Evolutionary conservation across 352 stramenopile species (phyloP).

Genomic region (Phytopythium cucurbitacearum): DNA sequence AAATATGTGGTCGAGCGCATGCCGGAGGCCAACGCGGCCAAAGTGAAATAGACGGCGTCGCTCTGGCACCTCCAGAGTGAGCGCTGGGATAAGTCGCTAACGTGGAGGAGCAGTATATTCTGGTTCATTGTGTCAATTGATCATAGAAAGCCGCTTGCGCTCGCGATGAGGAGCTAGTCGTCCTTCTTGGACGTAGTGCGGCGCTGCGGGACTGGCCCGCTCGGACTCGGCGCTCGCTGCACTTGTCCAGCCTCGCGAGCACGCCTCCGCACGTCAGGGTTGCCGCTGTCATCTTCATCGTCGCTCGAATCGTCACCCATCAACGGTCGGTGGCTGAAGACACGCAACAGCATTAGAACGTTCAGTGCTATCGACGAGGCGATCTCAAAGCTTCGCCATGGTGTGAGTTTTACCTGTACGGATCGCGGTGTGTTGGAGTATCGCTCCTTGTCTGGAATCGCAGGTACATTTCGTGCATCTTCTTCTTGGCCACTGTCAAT

Average conservation of each 20-base stretch:
- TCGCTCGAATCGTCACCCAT: conserved; percentile 71
- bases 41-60: conserved; percentile 65
- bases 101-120: not conserved
- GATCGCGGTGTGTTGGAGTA: conserved; percentile 37
- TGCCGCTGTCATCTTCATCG: conserved; percentile 50
- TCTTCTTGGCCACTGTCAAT: conserved; percentile 63
- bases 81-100: not conserved
- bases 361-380: conserved; percentile 3
- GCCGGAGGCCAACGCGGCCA: conserved; percentile 93
- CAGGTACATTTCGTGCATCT: conserved; percentile 81
- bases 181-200: conserved; percentile 54
- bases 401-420: conserved; percentile 42
- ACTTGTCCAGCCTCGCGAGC: conserved; percentile 22
- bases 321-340: conserved; percentile 53
- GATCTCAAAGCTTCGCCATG: not conserved
- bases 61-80: not conserved
- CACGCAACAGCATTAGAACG: conserved; percentile 5
- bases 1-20: conserved; percentile 99
- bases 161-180: conserved; percentile 17
- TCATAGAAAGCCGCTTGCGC: too few relatives aligned
- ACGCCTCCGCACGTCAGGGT: conserved; percentile 33
- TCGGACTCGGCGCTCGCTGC: conserved; percentile 20
- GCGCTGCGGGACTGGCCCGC: conserved; percentile 12
- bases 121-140: too few relatives aligned
- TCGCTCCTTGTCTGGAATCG: conserved; percentile 74